Evolutionary conservation across 495 filamentous ascomycete genomes (phyloP).

Genomic region (Pyrenula massariospora): DNA sequence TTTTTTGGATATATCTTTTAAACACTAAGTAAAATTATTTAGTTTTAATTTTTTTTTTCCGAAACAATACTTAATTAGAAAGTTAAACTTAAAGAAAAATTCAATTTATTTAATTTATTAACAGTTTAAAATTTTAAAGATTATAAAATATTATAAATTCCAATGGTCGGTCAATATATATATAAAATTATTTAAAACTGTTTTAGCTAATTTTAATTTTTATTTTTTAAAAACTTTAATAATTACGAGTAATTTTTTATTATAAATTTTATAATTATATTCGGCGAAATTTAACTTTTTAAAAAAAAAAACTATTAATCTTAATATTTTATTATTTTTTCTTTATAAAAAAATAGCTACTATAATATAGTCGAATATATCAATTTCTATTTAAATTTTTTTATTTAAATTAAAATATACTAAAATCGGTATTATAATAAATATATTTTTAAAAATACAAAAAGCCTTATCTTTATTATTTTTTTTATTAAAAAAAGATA

Average conservation of each 20-base stretch:
- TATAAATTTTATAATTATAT: constrained; percentile 15
- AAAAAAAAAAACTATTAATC: constrained; percentile 5
- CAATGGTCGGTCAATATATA: constrained; percentile 11
- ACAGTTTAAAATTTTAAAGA: constrained; percentile 11
- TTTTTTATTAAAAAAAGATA: not conserved
- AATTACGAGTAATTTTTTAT: constrained; percentile 16
- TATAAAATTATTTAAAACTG: not conserved
- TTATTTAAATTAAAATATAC: constrained; percentile 6
- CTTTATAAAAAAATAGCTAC: constrained; percentile 4
- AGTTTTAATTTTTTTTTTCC: constrained; percentile 4
- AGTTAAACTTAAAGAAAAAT: constrained; percentile 17
- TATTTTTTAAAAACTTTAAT: constrained; percentile 11
- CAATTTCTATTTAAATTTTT: constrained; percentile 3
- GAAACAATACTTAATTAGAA: constrained; percentile 12
- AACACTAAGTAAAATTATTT: constrained; percentile 3
- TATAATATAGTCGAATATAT: constrained; percentile 5
- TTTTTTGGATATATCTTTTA: not conserved
- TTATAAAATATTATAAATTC: constrained; percentile 16
- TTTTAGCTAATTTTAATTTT: constrained; percentile 7
- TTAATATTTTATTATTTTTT: constrained; percentile 1
- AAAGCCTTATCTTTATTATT: constrained; percentile 4
- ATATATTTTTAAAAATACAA: constrained; percentile 1
- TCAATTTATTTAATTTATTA: constrained; percentile 11
- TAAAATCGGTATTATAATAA: constrained; percentile 3
- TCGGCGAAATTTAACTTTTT: constrained; percentile 5